Conservation (phyloP, 208 protist species). For the Trypanosoma rangeli region DNA sequence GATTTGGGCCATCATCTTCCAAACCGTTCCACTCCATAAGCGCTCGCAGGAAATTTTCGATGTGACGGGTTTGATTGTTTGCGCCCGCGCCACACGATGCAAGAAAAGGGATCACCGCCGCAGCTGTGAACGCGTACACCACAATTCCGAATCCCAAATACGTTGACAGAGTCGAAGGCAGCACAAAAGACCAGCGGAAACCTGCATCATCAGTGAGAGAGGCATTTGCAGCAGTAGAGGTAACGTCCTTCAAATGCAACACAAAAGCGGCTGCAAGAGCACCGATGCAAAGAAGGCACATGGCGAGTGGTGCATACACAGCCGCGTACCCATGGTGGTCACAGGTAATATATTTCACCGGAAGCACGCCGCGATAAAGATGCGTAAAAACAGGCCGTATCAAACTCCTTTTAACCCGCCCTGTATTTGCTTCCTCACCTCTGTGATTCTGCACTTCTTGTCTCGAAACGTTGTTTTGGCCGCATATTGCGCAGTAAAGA, state of each 20-base stretch:
- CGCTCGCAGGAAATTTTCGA: conserved; percentile 2
- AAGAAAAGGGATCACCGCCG: conserved; percentile 5
- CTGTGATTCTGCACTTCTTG: not conserved
- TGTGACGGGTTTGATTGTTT: not conserved
- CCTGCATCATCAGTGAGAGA: not conserved
- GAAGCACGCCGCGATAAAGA: conserved; percentile 21
- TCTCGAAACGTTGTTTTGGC: not conserved
- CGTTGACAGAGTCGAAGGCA: conserved; percentile 6
- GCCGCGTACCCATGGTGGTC: not conserved
- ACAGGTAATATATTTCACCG: conserved; percentile 13
- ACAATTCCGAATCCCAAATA: conserved; percentile 15
- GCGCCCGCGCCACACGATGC: not conserved
- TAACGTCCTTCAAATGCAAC: conserved; percentile 3
- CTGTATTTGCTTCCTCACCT: not conserved
- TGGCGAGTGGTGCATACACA: conserved; percentile 2
- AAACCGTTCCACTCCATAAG: conserved; percentile 9
- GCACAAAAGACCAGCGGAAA: conserved; percentile 22
- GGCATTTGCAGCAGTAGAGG: not conserved
- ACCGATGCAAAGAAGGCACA: conserved; percentile 6
- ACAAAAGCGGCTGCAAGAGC: not conserved
- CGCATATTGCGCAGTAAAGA: conserved; percentile 17
- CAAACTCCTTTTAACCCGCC: not conserved
- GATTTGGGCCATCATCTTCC: conserved; percentile 15
- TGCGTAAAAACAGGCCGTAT: conserved; percentile 4
- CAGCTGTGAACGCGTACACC: conserved; percentile 7